Percentiles rank a stretch among this genome's conserved stretches.
Evolutionary conservation across 163 green algal species (phyloP).

Genomic region (Trebouxia gelatinosa): DNA sequence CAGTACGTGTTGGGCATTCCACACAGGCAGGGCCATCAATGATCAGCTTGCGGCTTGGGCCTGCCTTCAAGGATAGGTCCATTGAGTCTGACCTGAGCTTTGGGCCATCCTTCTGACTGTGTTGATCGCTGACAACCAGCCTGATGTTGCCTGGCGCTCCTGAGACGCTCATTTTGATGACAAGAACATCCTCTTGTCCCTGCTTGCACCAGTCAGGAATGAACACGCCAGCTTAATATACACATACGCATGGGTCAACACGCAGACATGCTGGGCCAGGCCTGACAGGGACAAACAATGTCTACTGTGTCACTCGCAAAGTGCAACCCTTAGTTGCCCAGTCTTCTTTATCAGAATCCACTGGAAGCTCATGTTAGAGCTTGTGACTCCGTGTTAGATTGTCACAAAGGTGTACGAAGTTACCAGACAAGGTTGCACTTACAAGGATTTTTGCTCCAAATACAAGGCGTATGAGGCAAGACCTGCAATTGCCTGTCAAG

Average conservation of each 20-base stretch:
- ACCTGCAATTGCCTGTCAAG: not conserved
- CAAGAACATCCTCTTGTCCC: constrained; percentile 13
- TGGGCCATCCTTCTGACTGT: constrained; percentile 25
- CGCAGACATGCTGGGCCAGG: no score
- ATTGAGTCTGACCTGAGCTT: constrained; percentile 55
- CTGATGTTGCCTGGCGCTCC: constrained; percentile 12
- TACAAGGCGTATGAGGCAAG: not conserved
- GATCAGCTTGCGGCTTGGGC: constrained; percentile 44
- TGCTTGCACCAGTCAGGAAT: not conserved
- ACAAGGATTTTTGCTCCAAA: no score
- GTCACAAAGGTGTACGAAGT: not conserved
- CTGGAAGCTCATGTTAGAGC: no score
- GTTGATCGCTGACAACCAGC: constrained; percentile 11
- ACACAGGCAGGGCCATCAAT: constrained; percentile 49
- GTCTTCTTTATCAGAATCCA: no score
- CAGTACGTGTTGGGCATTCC: constrained; percentile 45
- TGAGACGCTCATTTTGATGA: constrained; percentile 20
- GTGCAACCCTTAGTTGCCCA: no score
- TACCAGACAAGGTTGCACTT: no score
- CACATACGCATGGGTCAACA: no score
- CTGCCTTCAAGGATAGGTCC: constrained; percentile 53
- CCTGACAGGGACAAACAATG: no score
- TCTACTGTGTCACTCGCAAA: no score
- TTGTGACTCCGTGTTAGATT: not conserved
- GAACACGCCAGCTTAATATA: no score